Conservation (phyloP, 2,329 filamentous ascomycete genomes). For the Cytospora schulzeri region DNA sequence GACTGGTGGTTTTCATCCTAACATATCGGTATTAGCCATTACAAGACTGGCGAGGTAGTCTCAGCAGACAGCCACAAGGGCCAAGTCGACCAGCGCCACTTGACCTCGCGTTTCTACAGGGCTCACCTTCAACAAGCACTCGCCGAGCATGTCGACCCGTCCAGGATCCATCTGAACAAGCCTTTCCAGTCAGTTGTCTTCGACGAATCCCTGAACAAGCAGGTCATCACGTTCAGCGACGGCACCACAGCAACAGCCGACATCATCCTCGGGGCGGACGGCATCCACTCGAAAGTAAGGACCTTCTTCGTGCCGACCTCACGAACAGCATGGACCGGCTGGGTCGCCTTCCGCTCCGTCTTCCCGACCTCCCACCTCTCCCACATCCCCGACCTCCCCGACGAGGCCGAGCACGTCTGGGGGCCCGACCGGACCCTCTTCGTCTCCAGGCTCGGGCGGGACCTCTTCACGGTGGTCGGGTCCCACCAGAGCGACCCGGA, state of each 20-base stretch:
- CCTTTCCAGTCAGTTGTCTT: slow-evolving; percentile 41
- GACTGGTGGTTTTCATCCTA: background rate
- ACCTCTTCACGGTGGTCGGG: slow-evolving; percentile 47
- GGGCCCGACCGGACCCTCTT: slow-evolving; percentile 46
- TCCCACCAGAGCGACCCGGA: slow-evolving; percentile 42
- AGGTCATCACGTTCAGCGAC: slow-evolving; percentile 49
- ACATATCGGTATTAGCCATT: slow-evolving; percentile 36
- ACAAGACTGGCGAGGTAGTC: slow-evolving; percentile 47
- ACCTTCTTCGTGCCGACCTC: slow-evolving; percentile 47
- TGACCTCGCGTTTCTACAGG: slow-evolving; percentile 49
- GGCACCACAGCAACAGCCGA: slow-evolving; percentile 47
- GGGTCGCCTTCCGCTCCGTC: slow-evolving; percentile 48
- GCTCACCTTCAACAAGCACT: slow-evolving; percentile 53
- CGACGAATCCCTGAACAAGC: slow-evolving; percentile 31
- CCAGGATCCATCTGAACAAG: slow-evolving; percentile 47
- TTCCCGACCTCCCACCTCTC: slow-evolving; percentile 45
- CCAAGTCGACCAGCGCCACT: slow-evolving; percentile 40
- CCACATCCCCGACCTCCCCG: slow-evolving; percentile 42
- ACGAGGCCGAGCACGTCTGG: slow-evolving; percentile 50
- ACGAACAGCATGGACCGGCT: slow-evolving; percentile 45
- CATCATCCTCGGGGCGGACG: slow-evolving; percentile 55
- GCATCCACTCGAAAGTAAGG: slow-evolving; percentile 51
- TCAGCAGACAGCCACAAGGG: slow-evolving; percentile 46
- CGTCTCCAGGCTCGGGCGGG: slow-evolving; percentile 44
- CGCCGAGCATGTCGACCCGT: slow-evolving; percentile 45